Evolutionary conservation across 2,329 filamentous ascomycete species (phyloP), one percentile per base, ranked within the genome.

Genomic region (Cladobotryum protrusum): DNA sequence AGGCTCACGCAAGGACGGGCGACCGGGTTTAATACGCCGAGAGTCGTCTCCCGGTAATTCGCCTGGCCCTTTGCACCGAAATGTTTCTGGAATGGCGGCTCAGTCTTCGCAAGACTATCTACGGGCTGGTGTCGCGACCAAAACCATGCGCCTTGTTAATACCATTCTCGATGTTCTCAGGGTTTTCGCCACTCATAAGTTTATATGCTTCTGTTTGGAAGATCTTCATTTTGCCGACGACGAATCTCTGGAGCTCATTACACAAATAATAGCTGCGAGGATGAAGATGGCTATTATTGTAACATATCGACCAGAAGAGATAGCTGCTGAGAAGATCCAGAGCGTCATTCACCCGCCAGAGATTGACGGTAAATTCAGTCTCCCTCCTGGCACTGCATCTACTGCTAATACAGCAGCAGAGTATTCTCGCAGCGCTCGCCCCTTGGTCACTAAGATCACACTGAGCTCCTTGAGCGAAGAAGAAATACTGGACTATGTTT

Each of bases 191-290:
- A 77, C 84, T 17, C 84, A 91, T 63, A 93, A 91, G 59, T 83
- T 96, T 59, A 90, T 96, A 48, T 95, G 89, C 61, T 84, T 96
- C 58, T 90, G 85, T 59, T 70, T 96, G 24, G 92, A 96, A 61
- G 92, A 96, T 66, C 71, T 96, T 32, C 90, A 96, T 59, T 93
- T 89, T 65, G 89, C 90, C 6, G 92, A 96, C 62, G 81, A 86
- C 20, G 92, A 96, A 65, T 93, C 87, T 13, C 71, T 93, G 43
- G 89, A 95, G 51, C 73, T 96, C 47, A 85, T 96, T 36, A 79
- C 85, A 14, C 85, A 90, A 59, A 89, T 96, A 47, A 82, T 95
- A 49, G 76, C 78, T 45, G 83, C 86, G 1, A 85, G 86, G 56
- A 81, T 96, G 53, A 89, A 87, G 17, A 86, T 96, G 71, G 82